A percentile compares a stretch with the other conserved stretches of the same genome.
Evolutionary conservation across 1,139 yeast species (phyloP).

Genomic region (Pneumocystis jirovecii): DNA sequence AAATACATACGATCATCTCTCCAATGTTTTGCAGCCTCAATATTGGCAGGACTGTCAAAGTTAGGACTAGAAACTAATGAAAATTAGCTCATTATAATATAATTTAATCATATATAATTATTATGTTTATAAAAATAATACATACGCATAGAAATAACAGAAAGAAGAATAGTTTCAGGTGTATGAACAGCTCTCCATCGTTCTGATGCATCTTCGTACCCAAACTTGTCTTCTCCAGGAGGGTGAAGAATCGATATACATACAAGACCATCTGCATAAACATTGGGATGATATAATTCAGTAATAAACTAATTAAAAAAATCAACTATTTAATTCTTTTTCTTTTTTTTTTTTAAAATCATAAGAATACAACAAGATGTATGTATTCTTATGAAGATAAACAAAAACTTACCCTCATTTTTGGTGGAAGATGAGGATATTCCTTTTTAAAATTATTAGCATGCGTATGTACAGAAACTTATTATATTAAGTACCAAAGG

Average conservation of each 20-base stretch:
- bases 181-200: conserved; percentile 20
- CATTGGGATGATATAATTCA: conserved; percentile 20
- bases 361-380: not conserved
- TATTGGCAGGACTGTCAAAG: conserved; percentile 18
- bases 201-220: conserved; percentile 19
- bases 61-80: conserved; percentile 14
- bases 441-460: conserved; percentile 8
- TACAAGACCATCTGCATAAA: conserved; percentile 17
- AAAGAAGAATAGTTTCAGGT: conserved; percentile 17
- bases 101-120: not conserved
- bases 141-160: conserved; percentile 18
- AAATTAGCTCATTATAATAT: not conserved
- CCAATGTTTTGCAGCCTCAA: conserved; percentile 18
- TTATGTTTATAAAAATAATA: not conserved
- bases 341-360: not conserved
- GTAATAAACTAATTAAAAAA: conserved; percentile 13
- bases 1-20: conserved; percentile 16
- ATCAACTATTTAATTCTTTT: not conserved
- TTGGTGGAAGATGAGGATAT: conserved; percentile 18
- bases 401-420: conserved; percentile 13
- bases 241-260: conserved; percentile 19
- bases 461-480: not conserved
- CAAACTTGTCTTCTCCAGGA: conserved; percentile 19
- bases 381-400: not conserved
- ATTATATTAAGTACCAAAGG: conserved; percentile 8